Conservation (phyloP, 2,329 filamentous ascomycete genomes). For the Albophoma yamanashiensis region DNA sequence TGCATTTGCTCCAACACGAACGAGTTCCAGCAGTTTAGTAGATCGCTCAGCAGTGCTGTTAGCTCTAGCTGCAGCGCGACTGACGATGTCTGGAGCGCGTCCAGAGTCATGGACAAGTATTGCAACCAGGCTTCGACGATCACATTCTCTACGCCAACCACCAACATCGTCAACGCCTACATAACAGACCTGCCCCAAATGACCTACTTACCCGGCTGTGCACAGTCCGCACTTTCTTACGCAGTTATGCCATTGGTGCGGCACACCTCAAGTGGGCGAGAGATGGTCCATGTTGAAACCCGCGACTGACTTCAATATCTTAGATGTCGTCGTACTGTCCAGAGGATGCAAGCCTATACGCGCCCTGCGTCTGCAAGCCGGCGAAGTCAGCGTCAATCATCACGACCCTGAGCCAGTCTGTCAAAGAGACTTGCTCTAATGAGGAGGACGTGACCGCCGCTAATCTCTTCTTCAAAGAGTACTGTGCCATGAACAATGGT, state of each 20-base stretch:
- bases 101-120: conserved; percentile 33
- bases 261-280: neutral
- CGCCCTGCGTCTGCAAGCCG: conserved; percentile 41
- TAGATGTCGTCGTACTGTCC: conserved; percentile 26
- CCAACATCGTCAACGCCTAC: conserved; percentile 30
- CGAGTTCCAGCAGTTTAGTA: conserved; percentile 25
- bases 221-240: conserved; percentile 16
- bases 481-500: conserved; percentile 39
- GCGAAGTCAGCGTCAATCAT: conserved; percentile 33
- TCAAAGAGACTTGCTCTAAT: conserved; percentile 33
- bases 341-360: conserved; percentile 27
- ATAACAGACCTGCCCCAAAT: conserved; percentile 37
- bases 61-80: conserved; percentile 31
- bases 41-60: conserved; percentile 27
- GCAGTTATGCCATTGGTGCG: conserved; percentile 19
- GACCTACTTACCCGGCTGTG: conserved; percentile 28
- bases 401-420: conserved; percentile 29
- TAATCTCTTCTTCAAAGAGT: conserved; percentile 38
- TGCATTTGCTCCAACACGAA: conserved; percentile 42
- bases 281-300: neutral
- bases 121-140: conserved; percentile 30
- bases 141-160: conserved; percentile 29
- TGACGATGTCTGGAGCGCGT: conserved; percentile 36
- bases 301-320: neutral
- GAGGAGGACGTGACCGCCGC: conserved; percentile 33